These are phyloP conservation scores for Houttuynia cordata DNA, from an alignment of 164 flowering plant genomes.

Conservation along the genomic window DNA sequence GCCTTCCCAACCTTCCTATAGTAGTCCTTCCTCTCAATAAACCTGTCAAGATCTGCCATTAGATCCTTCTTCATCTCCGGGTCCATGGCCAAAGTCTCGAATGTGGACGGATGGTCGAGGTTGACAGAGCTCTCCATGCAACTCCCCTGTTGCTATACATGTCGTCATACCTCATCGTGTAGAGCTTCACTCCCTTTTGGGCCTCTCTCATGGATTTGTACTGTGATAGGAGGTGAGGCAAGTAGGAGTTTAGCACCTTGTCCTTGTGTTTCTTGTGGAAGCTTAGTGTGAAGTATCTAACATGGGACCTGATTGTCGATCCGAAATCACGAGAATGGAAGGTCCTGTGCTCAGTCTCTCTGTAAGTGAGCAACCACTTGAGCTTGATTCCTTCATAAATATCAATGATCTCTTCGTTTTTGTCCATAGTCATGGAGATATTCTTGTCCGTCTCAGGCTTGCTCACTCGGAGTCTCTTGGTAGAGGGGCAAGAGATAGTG, in stretches of 20 bases:
- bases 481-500: background rate
- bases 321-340: no score
- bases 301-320: no score
- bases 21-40: conserved; percentile 31
- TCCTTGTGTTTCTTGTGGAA: conserved; percentile 29
- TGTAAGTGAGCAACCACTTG: no score
- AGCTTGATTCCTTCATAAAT: background rate
- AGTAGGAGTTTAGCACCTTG: conserved; percentile 17
- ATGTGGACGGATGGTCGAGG: conserved; percentile 51
- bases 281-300: no score
- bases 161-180: conserved; percentile 10
- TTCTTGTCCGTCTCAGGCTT: no score
- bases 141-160: conserved; percentile 1
- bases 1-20: conserved; percentile 54
- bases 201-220: no score
- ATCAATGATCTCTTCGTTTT: background rate
- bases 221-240: conserved; percentile 27
- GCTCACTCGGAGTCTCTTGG: background rate
- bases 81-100: conserved; percentile 59
- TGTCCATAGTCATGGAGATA: no score
- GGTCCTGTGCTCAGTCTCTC: no score
- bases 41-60: conserved; percentile 42
- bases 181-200: conserved; percentile 25
- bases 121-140: conserved; percentile 11
- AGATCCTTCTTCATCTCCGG: conserved; percentile 24